Base-by-base conservation (phyloP, 129 eudicot species). In the Helichrysum umbraculigerum region DNA sequence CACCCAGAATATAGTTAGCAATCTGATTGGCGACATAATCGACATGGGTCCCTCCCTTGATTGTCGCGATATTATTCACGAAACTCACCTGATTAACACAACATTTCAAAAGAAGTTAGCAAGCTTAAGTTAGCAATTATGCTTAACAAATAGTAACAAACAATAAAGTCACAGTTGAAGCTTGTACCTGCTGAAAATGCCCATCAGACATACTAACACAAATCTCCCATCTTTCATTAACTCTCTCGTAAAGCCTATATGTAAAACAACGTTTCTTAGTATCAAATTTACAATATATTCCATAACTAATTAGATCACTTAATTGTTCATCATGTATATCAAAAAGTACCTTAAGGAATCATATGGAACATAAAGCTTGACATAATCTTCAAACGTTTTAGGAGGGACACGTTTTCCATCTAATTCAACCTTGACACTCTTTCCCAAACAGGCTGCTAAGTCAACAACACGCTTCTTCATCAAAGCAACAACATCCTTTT, bases 11-110 rank as follows among this genome's bases (percentile, higher is more conserved):
- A 68, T 87, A 81, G 66, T 79, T 89, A 7, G 96, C 76, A 63
- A 94, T 86, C 87, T 94, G 96, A 68, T 78, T 87, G 4, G 97
- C 86, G n/a, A 94, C 71, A 68, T 94, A 91, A 68, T 94, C 98
- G 0, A 94, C 98, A 78, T 91, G 98, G 19, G 98, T 91, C 41
- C 98, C 98, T 12, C 98, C 98, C 79, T 94, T 94, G 77, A 89
- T 84, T 19, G 98, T 94, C 3, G 97, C 91, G 25, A 94, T 94
- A 29, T 83, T 79, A 69, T 94, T 94, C 22, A 91, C 98, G 72
- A 94, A 94, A 82, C 98, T 94, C 79, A 94, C 98, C 97, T 90
- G 96, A 8, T 59, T 68, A 51, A 82, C n/a, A 58, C 68, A 80
- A 72, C 12, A 28, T n/a, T 58, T 4, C 3, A 10, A 2, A 14